Evolutionary conservation across 768 basidiomycete species (phyloP).

Genomic region (Kwoniella dejecticola): DNA sequence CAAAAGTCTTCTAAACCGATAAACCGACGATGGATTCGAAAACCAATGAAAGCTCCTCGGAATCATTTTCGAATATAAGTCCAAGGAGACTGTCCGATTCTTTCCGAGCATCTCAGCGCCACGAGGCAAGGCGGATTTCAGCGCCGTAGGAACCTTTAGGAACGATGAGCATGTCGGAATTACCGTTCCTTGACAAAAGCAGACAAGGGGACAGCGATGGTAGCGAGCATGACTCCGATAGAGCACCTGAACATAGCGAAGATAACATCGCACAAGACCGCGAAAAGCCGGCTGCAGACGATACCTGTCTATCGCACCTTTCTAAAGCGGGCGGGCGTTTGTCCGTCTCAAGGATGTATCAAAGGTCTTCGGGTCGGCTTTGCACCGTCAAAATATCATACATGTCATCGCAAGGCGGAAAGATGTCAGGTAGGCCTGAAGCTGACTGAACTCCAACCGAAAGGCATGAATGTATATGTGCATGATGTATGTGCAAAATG

Average conservation of each 20-base stretch:
- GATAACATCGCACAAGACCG: background rate
- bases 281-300: background rate
- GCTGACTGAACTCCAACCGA: too few species aligned
- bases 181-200: background rate
- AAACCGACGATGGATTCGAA: constrained; percentile 18
- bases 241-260: too few species aligned
- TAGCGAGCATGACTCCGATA: too few species aligned
- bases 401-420: too few species aligned
- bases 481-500: background rate
- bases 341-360: too few species aligned
- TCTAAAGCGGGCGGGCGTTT: too few species aligned
- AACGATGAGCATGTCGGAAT: constrained; percentile 4
- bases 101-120: background rate
- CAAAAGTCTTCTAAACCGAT: background rate
- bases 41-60: background rate
- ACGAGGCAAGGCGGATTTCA: too few species aligned
- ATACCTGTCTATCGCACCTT: too few species aligned
- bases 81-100: background rate
- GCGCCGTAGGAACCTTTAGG: background rate
- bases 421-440: too few species aligned
- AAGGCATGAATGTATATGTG: background rate
- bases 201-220: background rate
- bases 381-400: background rate
- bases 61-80: constrained; percentile 4
- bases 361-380: constrained; percentile 3